Evolutionary conservation across 192 early-diverging fungal genomes (phyloP).

Genomic region (Powellomyces hirtus): DNA sequence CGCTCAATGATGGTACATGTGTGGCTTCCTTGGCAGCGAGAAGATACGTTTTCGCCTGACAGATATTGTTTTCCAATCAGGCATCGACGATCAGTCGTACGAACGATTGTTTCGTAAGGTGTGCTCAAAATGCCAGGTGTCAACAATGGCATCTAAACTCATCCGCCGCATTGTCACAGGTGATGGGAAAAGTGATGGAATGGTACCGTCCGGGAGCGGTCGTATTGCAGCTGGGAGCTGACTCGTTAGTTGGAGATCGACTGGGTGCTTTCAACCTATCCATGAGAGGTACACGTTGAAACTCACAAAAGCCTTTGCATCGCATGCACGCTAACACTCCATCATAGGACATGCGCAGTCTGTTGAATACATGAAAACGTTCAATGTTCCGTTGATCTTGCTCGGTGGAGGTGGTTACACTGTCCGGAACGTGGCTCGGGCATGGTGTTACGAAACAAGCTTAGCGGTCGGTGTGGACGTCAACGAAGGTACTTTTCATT

Average conservation of each 20-base stretch:
- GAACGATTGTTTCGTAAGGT: conserved; percentile 23
- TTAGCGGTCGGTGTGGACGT: conserved; percentile 73
- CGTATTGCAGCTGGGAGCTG: conserved; percentile 95
- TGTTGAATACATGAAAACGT: conserved; percentile 87
- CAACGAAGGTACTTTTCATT: conserved; percentile 46
- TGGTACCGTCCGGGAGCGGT: conserved; percentile 92
- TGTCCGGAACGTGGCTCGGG: conserved; percentile 83
- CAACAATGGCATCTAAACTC: not conserved
- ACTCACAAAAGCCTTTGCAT: not conserved
- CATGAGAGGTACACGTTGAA: conserved; percentile 59
- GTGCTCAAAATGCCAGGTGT: not conserved
- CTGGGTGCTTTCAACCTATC: conserved; percentile 94
- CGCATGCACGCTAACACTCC: not conserved
- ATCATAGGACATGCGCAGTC: conserved; percentile 82
- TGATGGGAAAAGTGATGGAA: conserved; percentile 92
- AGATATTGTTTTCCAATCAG: conserved; percentile 4
- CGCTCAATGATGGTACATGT: conserved; percentile 68
- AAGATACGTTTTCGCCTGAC: not conserved
- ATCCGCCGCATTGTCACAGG: conserved; percentile 23
- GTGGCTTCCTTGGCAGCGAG: not conserved
- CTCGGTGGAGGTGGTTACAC: conserved; percentile 97
- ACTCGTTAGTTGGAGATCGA: conserved; percentile 91
- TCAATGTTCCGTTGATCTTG: conserved; percentile 88
- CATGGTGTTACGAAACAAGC: conserved; percentile 93
- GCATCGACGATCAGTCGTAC: conserved; percentile 89